Evolutionary conservation across 768 basidiomycete species (phyloP).

Genomic region (Rhizopogon roseolus): DNA sequence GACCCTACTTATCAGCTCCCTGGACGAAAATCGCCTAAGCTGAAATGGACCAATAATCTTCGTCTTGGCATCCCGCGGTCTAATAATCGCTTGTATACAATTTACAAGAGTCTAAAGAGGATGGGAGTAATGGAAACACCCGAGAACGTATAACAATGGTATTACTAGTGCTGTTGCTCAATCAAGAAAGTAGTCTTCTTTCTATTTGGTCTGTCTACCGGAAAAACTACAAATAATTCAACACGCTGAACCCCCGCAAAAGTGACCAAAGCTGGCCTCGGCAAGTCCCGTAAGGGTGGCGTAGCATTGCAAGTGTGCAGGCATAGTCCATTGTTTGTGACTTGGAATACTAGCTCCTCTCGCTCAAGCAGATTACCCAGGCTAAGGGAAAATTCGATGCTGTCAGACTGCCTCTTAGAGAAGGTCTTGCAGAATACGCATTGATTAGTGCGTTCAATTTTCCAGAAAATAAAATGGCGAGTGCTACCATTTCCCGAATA

Average conservation of each 20-base stretch:
- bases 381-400: constrained; percentile 87
- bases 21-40: neutral
- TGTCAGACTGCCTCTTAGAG: constrained; percentile 58
- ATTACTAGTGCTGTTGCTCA: no score
- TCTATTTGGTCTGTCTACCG: no score
- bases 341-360: constrained; percentile 79
- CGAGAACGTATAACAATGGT: neutral
- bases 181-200: no score
- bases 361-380: constrained; percentile 55
- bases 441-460: constrained; percentile 89
- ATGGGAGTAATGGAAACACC: neutral
- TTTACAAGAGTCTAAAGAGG: neutral
- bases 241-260: no score
- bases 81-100: neutral
- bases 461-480: constrained; percentile 68
- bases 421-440: constrained; percentile 87
- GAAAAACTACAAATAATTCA: no score
- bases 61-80: neutral
- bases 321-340: constrained; percentile 90
- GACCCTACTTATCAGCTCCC: neutral
- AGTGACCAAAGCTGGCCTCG: no score
- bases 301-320: no score
- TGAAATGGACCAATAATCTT: neutral
- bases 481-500: constrained; percentile 84
- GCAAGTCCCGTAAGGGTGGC: no score